Conservation (phyloP, 2,329 filamentous ascomycete genomes). For the Emergomyces orientalis region DNA sequence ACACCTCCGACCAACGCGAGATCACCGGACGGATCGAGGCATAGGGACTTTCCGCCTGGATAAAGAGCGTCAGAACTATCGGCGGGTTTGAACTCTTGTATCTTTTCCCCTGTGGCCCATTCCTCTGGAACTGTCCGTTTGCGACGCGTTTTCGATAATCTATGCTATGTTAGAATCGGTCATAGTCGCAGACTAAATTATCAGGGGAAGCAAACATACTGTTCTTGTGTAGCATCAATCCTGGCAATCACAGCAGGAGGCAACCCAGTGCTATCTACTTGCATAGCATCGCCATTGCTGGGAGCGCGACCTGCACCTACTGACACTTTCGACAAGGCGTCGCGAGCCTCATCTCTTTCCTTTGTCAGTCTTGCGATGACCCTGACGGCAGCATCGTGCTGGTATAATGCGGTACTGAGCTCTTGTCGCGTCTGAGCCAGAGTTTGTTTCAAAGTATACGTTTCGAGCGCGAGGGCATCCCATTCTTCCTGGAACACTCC, state of each 20-base stretch:
- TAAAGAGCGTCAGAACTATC: slow-evolving; percentile 50
- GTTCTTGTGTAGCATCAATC: slow-evolving; percentile 71
- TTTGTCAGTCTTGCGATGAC: slow-evolving; percentile 86
- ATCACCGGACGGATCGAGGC: slow-evolving; percentile 51
- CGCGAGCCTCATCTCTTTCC: slow-evolving; percentile 85
- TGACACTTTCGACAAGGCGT: slow-evolving; percentile 76
- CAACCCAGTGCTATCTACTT: slow-evolving; percentile 71
- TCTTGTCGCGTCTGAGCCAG: slow-evolving; percentile 85
- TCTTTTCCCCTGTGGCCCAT: slow-evolving; percentile 69
- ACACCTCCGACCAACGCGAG: slow-evolving; percentile 65
- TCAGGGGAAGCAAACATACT: slow-evolving; percentile 44
- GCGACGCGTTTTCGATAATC: slow-evolving; percentile 77
- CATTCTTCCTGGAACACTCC: slow-evolving; percentile 97
- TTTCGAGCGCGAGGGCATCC: slow-evolving; percentile 87
- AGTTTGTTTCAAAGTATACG: slow-evolving; percentile 83
- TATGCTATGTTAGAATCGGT: slow-evolving; percentile 31
- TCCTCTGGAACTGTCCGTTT: slow-evolving; percentile 77
- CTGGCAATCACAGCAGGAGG: slow-evolving; percentile 61
- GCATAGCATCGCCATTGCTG: slow-evolving; percentile 73
- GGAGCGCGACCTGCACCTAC: slow-evolving; percentile 49
- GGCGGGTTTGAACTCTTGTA: slow-evolving; percentile 51
- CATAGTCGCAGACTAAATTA: slow-evolving; percentile 3
- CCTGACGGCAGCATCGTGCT: slow-evolving; percentile 91
- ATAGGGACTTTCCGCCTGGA: slow-evolving; percentile 49
- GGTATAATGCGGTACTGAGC: slow-evolving; percentile 85